Evolutionary conservation across 2,329 filamentous ascomycete genomes (phyloP).

Genomic region (Penicillium corylophilum): DNA sequence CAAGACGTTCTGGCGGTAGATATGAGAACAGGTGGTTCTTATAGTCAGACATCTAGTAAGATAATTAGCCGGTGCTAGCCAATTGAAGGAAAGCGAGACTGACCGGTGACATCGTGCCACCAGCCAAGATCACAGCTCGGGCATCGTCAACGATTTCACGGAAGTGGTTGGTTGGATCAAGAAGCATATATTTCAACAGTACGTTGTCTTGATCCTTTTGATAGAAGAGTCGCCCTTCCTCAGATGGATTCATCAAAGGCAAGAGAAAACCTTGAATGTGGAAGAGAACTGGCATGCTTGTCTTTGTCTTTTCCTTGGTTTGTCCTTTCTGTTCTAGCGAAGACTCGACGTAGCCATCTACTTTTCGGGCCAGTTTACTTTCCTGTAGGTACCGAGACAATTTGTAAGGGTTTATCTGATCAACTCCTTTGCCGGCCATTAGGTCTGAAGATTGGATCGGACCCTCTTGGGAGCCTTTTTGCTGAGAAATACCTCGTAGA

Average conservation of each 20-base stretch:
- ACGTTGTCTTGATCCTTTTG: constrained; percentile 51
- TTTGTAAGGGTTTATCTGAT: constrained; percentile 93
- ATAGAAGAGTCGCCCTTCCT: constrained; percentile 62
- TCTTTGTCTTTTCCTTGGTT: constrained; percentile 20
- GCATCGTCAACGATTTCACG: constrained; percentile 81
- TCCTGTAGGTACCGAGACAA: constrained; percentile 84
- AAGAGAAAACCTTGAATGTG: constrained; percentile 70
- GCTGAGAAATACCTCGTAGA: constrained; percentile 54
- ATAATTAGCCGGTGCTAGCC: constrained; percentile 9
- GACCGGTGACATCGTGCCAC: constrained; percentile 92
- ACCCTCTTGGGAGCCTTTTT: constrained; percentile 56
- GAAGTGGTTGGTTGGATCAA: constrained; percentile 91
- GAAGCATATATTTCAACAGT: constrained; percentile 76
- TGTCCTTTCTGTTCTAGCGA: constrained; percentile 50
- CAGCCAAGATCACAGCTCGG: constrained; percentile 83
- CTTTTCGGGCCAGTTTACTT: constrained; percentile 89
- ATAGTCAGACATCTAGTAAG: constrained; percentile 74
- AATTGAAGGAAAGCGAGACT: constrained; percentile 21
- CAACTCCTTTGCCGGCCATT: constrained; percentile 79
- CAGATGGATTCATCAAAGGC: constrained; percentile 80
- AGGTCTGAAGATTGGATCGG: constrained; percentile 70
- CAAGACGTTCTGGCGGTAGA: constrained; percentile 61
- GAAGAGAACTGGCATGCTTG: constrained; percentile 56
- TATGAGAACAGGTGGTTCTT: constrained; percentile 80
- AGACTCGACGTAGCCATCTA: constrained; percentile 79